Base-by-base conservation (phyloP, 2,329 filamentous ascomycete species). In the Fusarium irregulare region DNA sequence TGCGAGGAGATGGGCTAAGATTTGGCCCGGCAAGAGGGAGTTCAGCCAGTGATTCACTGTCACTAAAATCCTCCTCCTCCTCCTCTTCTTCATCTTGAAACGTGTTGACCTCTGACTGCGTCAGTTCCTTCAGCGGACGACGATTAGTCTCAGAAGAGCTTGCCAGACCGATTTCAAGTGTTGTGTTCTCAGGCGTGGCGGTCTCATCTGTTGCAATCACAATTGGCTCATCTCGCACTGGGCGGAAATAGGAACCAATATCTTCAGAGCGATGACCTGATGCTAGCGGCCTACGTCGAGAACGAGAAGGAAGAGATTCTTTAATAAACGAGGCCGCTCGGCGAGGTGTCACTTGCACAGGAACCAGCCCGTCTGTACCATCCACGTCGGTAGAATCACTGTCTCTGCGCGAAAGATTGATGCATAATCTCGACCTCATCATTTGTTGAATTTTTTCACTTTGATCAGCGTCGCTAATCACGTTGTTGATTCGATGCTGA, bases 201-300 rank as follows among this genome's bases (percentile, higher is more conserved):
- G 79, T 80, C 37, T 78, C 72, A 66, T 81, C 79, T 27, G 67
- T 76, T 51, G 77, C 77, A 68, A 81, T 81, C 20, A 77, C 65
- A 44, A 81, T 78, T 20, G 74, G 70, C 18, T 72, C 48, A 16
- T 68, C 59, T 14, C 57, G 56, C 18, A 56, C 68, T 10, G 74
- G 66, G 27, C 64, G 73, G 40, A 81, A 77, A 65, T 79, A 81
- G 32, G 64, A 71, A 30, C 76, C 71, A 56, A 81, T 81, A 18
- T 71, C 73, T 46, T 74, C 69, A n/a, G 62, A 60, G 25, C 57
- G 60, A 18, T 58, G 61, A 28, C 37, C 47, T 53, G 63, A 44
- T 47, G 62, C 49, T 49, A 56, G 30, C 28, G 34, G 47, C 50
- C 50, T 54, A 46, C 34, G 53, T 14, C 41, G 46, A 42, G 58